Evolutionary conservation across 257 asterid species (phyloP).

Genomic region (Solanum tarijense): DNA sequence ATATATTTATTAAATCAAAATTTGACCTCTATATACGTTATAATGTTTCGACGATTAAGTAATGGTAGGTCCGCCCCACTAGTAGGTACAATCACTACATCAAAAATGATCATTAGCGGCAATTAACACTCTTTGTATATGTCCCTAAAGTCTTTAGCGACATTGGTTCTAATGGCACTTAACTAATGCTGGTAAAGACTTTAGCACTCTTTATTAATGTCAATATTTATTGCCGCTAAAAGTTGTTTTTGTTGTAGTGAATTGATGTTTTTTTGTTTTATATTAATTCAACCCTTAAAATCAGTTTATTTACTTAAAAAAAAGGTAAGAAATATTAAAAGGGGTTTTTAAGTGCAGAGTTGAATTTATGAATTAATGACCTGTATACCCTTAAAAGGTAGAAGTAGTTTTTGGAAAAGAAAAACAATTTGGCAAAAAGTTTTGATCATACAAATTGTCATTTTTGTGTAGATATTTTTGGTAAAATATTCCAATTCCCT

Average conservation of each 20-base stretch:
- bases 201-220: too few relatives aligned
- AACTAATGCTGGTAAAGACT: too few relatives aligned
- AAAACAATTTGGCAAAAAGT: neutral
- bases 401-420: neutral
- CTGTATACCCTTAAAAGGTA: neutral
- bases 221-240: too few relatives aligned
- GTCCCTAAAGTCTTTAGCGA: too few relatives aligned
- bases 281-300: too few relatives aligned
- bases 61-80: neutral
- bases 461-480: too few relatives aligned
- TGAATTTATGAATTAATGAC: neutral
- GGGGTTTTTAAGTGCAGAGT: neutral
- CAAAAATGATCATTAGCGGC: too few relatives aligned
- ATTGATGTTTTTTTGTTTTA: neutral
- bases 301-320: neutral
- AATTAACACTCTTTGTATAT: too few relatives aligned
- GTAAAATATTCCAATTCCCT: neutral
- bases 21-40: too few relatives aligned
- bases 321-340: neutral
- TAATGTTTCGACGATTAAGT: neutral
- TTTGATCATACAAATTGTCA: neutral
- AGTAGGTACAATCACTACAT: neutral
- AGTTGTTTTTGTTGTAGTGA: too few relatives aligned
- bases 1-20: too few relatives aligned
- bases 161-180: too few relatives aligned